Evolutionary conservation across 352 stramenopile species (phyloP).

Genomic region (Phytophthora ohioensis): DNA sequence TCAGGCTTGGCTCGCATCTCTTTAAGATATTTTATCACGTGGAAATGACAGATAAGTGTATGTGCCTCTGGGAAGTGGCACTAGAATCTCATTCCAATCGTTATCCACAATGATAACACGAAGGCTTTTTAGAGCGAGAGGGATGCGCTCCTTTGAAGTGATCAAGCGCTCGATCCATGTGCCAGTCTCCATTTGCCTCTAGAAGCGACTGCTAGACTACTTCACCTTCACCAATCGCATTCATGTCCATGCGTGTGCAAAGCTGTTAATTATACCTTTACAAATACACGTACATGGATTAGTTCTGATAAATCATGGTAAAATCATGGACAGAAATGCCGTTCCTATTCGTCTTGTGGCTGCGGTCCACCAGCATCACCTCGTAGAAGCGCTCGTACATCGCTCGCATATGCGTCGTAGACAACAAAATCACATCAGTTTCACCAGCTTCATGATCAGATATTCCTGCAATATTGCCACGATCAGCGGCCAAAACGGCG

Average conservation of each 20-base stretch:
- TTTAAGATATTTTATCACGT: not conserved
- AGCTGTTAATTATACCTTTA: conserved; percentile 39
- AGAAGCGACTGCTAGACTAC: not conserved
- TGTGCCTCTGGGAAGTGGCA: not conserved
- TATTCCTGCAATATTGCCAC: conserved; percentile 1
- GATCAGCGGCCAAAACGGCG: not conserved
- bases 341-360: conserved; percentile 26
- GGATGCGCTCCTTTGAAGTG: not conserved
- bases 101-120: not conserved
- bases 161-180: not conserved
- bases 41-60: not conserved
- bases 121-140: not conserved
- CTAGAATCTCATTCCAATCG: not conserved
- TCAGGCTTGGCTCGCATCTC: not conserved
- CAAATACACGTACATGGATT: not conserved
- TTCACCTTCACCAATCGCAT: not conserved
- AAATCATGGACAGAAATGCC: not conserved
- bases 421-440: conserved; percentile 15
- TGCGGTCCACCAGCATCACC: conserved; percentile 20
- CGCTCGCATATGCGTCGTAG: conserved; percentile 4
- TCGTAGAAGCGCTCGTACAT: conserved; percentile 23
- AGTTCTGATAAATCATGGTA: not conserved
- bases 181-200: not conserved
- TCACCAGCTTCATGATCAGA: not conserved
- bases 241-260: not conserved